These are phyloP conservation scores for Hydrangea macrophylla DNA, from an alignment of 148 eudicot species.

Conservation along the genomic window DNA sequence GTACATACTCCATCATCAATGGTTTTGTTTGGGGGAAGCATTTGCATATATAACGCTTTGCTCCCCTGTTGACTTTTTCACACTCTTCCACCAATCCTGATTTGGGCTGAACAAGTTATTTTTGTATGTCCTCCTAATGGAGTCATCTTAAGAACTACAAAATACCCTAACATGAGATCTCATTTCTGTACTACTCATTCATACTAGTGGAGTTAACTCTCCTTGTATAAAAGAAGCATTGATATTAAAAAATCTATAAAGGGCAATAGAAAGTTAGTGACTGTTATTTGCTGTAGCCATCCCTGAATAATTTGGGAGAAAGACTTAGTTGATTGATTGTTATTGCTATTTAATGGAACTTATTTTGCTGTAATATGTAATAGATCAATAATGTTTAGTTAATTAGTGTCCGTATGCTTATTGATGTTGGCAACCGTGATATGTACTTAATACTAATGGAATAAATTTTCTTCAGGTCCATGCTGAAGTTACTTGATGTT, in stretches of 20 bases:
- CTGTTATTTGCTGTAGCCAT: too few species aligned
- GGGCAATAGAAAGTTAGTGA: not conserved
- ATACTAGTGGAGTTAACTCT: not conserved
- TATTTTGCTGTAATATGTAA: not conserved
- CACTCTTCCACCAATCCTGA: not conserved
- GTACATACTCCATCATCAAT: too few species aligned
- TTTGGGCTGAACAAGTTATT: not conserved
- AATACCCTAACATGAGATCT: not conserved
- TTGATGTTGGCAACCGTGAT: not conserved
- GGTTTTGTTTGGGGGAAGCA: too few species aligned
- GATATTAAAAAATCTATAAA: not conserved
- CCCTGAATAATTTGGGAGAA: too few species aligned
- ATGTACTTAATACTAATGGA: not conserved
- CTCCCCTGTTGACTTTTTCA: too few species aligned
- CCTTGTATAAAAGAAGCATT: not conserved
- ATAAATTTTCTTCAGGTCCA: constrained; percentile 64
- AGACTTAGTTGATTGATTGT: not conserved
- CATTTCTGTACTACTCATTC: not conserved
- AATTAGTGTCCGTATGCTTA: too few species aligned
- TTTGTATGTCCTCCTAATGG: not conserved
- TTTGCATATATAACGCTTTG: too few species aligned
- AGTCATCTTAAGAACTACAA: not conserved
- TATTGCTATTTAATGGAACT: not conserved
- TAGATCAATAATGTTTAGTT: constrained; percentile 1
- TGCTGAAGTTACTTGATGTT: constrained; percentile 95